These are phyloP conservation scores for Aphanomyces invadans DNA, from an alignment of 352 stramenopile genomes.

Conservation along the genomic window DNA sequence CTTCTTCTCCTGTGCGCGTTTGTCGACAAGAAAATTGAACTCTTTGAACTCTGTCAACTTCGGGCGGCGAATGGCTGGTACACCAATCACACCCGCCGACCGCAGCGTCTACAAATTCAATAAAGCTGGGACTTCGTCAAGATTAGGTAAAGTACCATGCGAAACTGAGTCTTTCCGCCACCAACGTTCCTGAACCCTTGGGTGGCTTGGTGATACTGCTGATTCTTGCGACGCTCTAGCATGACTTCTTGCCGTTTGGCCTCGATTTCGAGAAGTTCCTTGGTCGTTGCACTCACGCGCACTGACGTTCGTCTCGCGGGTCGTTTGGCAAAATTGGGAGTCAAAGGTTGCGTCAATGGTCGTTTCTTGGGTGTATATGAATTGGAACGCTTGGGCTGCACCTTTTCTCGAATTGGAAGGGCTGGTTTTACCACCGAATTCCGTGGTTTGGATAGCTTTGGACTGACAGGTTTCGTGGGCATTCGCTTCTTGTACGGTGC, in stretches of 20 bases:
- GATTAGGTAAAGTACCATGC: conserved; percentile 2
- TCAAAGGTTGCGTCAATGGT: background rate
- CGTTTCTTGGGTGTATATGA: background rate
- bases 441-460: background rate
- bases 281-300: conserved; percentile 17
- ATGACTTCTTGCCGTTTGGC: conserved; percentile 11
- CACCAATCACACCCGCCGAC: conserved; percentile 19
- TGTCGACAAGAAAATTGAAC: conserved; percentile 13
- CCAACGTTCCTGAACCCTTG: conserved; percentile 4
- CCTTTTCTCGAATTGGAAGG: background rate
- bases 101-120: conserved; percentile 15
- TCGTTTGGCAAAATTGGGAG: conserved; percentile 7
- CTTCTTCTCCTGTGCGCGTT: conserved; percentile 8
- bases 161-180: background rate
- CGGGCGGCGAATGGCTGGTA: conserved; percentile 16
- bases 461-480: background rate
- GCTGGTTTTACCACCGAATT: background rate
- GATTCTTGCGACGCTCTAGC: conserved; percentile 9
- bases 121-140: background rate
- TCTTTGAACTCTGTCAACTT: conserved; percentile 19
- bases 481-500: conserved; percentile 1
- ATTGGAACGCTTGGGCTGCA: background rate
- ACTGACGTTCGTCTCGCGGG: background rate
- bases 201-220: conserved; percentile 17
- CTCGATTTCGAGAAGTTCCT: conserved; percentile 20